Conservation (phyloP, 306 rosid species). For the Ochetophila trinervis region DNA sequence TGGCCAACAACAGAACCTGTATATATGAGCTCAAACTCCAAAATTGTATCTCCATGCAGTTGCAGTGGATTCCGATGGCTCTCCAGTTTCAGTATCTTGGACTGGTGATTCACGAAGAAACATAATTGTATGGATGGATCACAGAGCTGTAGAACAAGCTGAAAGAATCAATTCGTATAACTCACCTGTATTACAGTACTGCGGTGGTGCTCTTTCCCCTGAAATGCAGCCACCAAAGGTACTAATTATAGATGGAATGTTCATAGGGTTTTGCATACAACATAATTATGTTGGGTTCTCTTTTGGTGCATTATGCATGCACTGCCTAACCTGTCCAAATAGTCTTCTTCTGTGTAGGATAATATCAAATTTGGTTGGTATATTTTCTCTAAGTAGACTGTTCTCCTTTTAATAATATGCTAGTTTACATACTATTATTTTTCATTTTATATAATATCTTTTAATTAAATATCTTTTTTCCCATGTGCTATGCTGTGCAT, state of each 20-base stretch:
- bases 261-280: background rate
- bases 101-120: slow-evolving; percentile 96
- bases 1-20: background rate
- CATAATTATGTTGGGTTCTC: slow-evolving; percentile 8
- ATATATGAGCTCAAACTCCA: background rate
- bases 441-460: background rate
- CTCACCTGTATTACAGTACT: slow-evolving; percentile 80
- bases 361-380: background rate
- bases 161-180: slow-evolving; percentile 76
- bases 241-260: slow-evolving; percentile 14
- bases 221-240: slow-evolving; percentile 99
- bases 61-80: slow-evolving; percentile 86
- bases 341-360: no score
- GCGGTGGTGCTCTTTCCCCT: slow-evolving; percentile 98
- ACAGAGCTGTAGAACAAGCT: slow-evolving; percentile 91
- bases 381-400: background rate
- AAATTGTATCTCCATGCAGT: slow-evolving; percentile 46
- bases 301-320: background rate
- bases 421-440: background rate
- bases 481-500: background rate
- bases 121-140: slow-evolving; percentile 98
- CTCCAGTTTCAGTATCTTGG: slow-evolving; percentile 88
- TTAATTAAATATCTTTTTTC: background rate
- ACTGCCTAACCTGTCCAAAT: background rate
- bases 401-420: background rate